These are phyloP conservation scores for Solanum sparsipilum DNA, from an alignment of 257 asterid species.

Conservation along the genomic window DNA sequence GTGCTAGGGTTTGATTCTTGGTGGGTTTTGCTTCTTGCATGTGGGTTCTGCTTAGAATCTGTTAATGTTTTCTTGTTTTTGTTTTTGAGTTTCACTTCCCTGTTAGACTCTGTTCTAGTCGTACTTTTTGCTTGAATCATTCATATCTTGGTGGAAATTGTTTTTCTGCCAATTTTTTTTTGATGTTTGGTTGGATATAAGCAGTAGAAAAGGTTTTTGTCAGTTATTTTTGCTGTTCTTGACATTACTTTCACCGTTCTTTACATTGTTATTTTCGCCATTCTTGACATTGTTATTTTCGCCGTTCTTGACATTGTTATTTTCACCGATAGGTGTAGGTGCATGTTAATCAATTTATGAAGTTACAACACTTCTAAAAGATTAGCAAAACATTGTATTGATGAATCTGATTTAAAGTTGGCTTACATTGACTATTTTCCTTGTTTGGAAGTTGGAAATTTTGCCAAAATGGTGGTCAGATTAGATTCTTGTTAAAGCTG, in stretches of 20 bases:
- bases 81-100: not conserved
- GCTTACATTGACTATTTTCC: not conserved
- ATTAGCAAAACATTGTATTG: not conserved
- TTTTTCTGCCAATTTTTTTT: not conserved
- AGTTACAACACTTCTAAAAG: not conserved
- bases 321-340: not conserved
- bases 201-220: not conserved
- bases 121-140: not conserved
- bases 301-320: not conserved
- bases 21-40: constrained; percentile 5
- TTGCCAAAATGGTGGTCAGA: not conserved
- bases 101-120: not conserved
- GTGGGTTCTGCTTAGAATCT: not conserved
- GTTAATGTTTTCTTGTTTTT: not conserved
- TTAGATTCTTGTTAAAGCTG: not conserved
- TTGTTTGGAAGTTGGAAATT: not conserved
- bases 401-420: not conserved
- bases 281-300: not conserved
- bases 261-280: not conserved
- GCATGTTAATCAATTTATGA: not conserved
- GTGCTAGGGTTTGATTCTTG: not conserved
- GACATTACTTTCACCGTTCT: too few species aligned
- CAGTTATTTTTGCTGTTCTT: not conserved
- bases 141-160: not conserved
- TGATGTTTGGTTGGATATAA: not conserved